These are phyloP conservation scores for Echinochloa phyllopogon DNA, from an alignment of 176 grass and related monocot genomes.

Conservation along the genomic window DNA sequence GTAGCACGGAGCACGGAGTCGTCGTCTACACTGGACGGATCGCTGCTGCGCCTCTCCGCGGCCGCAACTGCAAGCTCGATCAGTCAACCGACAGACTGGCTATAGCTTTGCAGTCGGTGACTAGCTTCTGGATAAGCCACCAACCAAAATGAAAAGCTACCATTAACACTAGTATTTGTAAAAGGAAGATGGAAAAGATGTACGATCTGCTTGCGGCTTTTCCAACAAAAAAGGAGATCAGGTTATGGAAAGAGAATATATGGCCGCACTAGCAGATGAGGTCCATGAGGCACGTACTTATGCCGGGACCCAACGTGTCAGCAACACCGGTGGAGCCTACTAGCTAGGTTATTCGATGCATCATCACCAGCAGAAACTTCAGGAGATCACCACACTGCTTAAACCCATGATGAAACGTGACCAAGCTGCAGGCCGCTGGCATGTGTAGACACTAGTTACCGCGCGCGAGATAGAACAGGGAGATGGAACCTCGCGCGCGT, in stretches of 20 bases:
- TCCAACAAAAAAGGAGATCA: neutral
- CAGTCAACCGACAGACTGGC: too few relatives aligned
- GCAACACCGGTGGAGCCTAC: neutral
- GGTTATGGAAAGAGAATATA: neutral
- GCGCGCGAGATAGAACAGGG: too few relatives aligned
- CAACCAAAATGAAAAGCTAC: neutral
- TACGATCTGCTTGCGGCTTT: neutral
- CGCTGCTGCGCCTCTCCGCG: neutral
- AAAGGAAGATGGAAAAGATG: too few relatives aligned
- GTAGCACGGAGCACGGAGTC: neutral
- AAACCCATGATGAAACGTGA: too few relatives aligned
- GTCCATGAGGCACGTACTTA: too few relatives aligned
- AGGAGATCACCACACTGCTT: neutral
- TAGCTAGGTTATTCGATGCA: neutral
- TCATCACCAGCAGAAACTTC: constrained; percentile 11
- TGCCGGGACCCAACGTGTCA: neutral
- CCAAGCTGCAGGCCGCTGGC: too few relatives aligned
- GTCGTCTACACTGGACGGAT: neutral
- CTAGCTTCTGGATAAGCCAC: neutral
- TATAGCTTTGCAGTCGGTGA: neutral
- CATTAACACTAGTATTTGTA: too few relatives aligned
- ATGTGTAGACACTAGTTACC: too few relatives aligned
- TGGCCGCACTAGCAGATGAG: neutral
- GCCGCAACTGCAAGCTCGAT: neutral
- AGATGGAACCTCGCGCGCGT: too few relatives aligned